Base-by-base conservation (phyloP, 2,329 filamentous ascomycete species). In the Sarocladium kiliense region DNA sequence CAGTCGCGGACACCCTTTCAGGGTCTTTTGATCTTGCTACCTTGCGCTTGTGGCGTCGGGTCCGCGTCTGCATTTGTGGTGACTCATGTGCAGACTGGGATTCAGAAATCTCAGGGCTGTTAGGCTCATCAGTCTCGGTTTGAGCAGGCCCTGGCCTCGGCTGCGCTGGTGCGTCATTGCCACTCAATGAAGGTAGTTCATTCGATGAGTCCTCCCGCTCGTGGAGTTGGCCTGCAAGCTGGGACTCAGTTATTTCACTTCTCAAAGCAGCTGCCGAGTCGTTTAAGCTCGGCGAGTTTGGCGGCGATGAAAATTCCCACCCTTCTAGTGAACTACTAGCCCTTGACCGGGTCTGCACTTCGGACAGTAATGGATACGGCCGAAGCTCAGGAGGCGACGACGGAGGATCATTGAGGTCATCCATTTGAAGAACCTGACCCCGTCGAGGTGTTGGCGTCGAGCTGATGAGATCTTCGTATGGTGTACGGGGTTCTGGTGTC, bases 401-500 rank as follows among this genome's bases (percentile, higher is more conserved):
- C 10, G 81, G 78, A 3, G 78, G 74, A 53, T 82, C 81, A 2
- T 74, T 76, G 64, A 76, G 71, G 49, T 75, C 77, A n/a, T 76
- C 70, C 37, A 84, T 68, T 2, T 71, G 65, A n/a, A 78, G 57
- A 3, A 76, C 64, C 59, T 81, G 78, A 21, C 79, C 79, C 32
- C 81, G 78, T 47, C 80, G 73, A 3, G 80, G 84, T 1, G 84
- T 86, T 1, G 84, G 84, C 0, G 83, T 86, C 6, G 78, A 82
- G 19, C 75, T 77, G 32, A 85, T 73, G 56, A 77, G 78, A n/a
- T 81, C 76, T 44, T 80, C 73, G 55, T 77, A 77, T 1, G 67
- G 68, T 5, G 66, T 65, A 42, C 68, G 65, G 1, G 65, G 73
- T 57, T 79, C 74, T 0, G 81, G 81, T 0, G 81, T 73, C 4